Evolutionary conservation across 352 stramenopile genomes (phyloP).

Genomic region (Phytophthora quininea): DNA sequence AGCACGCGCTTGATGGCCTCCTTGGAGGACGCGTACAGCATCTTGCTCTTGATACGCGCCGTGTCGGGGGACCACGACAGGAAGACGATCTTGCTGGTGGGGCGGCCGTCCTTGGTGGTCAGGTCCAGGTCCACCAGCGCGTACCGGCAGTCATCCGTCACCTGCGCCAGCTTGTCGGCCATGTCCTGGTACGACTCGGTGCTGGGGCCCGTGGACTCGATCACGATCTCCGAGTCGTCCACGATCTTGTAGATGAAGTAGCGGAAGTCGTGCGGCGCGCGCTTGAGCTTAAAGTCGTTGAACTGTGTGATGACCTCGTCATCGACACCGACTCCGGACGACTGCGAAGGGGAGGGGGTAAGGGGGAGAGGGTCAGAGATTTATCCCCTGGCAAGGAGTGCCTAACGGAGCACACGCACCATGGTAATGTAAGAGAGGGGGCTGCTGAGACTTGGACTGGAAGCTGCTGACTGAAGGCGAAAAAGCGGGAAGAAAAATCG

Average conservation of each 20-base stretch:
- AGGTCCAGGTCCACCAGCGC: conserved; percentile 90
- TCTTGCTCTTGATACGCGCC: conserved; percentile 93
- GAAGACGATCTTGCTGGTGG: conserved; percentile 92
- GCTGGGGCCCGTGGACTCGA: conserved; percentile 84
- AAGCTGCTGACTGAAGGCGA: neutral
- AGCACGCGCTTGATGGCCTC: conserved; percentile 94
- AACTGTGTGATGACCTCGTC: conserved; percentile 94
- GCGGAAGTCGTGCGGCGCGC: conserved; percentile 90
- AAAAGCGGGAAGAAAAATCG: neutral
- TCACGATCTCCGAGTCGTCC: conserved; percentile 92
- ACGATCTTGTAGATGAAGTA: conserved; percentile 98
- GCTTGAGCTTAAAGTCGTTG: conserved; percentile 96
- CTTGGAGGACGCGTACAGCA: conserved; percentile 96
- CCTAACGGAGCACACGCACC: neutral
- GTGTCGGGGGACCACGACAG: conserved; percentile 95
- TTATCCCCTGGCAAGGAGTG: neutral
- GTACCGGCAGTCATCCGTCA: conserved; percentile 88
- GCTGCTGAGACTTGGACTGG: neutral
- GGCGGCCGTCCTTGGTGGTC: conserved; percentile 89
- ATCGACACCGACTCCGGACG: conserved; percentile 93
- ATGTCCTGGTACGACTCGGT: conserved; percentile 91
- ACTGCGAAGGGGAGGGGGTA: conserved; percentile 50
- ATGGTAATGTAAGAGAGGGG: neutral
- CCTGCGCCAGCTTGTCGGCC: conserved; percentile 68
- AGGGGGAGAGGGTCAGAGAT: conserved; percentile 6